Evolutionary conservation across 2,329 filamentous ascomycete genomes (phyloP).

Genomic region (Lachnellula suecica): DNA sequence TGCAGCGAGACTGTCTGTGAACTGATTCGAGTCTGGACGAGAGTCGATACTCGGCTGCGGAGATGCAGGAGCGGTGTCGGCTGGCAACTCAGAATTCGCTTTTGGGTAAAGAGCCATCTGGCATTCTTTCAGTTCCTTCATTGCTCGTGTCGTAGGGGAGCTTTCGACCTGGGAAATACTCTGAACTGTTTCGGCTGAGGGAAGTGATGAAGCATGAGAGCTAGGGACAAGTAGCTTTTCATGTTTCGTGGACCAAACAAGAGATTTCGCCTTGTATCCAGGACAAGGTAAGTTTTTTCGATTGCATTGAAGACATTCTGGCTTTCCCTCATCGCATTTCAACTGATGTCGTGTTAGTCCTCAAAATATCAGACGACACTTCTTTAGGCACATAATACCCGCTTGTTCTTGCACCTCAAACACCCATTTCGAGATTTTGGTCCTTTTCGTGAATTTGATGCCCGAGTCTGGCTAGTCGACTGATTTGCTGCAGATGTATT

Average conservation of each 20-base stretch:
- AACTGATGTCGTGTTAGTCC: slow-evolving; percentile 19
- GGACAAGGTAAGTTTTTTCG: slow-evolving; percentile 26
- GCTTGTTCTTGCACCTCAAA: slow-evolving; percentile 29
- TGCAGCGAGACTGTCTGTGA: slow-evolving; percentile 26
- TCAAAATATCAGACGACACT: background rate
- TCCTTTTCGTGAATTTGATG: slow-evolving; percentile 24
- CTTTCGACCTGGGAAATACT: background rate
- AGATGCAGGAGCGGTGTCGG: background rate
- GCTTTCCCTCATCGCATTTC: slow-evolving; percentile 32
- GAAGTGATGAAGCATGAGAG: slow-evolving; percentile 2
- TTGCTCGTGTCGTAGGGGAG: slow-evolving; percentile 1
- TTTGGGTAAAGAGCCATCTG: background rate
- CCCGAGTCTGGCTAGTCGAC: background rate
- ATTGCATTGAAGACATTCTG: slow-evolving; percentile 26
- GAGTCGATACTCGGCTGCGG: background rate
- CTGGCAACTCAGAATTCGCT: background rate
- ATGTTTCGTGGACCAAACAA: slow-evolving; percentile 32
- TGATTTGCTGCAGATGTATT: background rate
- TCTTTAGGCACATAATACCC: slow-evolving; percentile 15
- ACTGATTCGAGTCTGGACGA: slow-evolving; percentile 11
- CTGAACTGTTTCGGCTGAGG: slow-evolving; percentile 1
- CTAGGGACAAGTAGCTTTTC: slow-evolving; percentile 24
- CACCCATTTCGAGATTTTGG: slow-evolving; percentile 30
- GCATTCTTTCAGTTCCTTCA: background rate
- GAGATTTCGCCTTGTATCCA: slow-evolving; percentile 25